Percentiles rank a stretch among this genome's conserved stretches.
Evolutionary conservation across 805 yeast genomes (phyloP).

Genomic region (Jamesozyma rosinii): DNA sequence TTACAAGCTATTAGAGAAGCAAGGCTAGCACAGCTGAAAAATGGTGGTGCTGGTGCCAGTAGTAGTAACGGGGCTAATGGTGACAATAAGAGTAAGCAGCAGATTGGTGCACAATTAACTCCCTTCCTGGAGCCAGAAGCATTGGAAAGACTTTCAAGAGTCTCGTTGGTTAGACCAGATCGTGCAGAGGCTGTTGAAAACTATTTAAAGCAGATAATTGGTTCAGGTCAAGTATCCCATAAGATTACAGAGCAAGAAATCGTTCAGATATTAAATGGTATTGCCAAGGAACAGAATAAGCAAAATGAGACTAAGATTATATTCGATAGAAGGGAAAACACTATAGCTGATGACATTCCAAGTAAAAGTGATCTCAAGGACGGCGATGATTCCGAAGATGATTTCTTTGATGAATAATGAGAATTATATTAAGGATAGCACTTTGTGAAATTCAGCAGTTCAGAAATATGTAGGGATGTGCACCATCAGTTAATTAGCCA

Average conservation of each 20-base stretch:
- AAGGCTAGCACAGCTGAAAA: slow-evolving; percentile 75
- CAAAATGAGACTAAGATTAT: slow-evolving; percentile 59
- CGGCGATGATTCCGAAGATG: slow-evolving; percentile 36
- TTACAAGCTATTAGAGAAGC: slow-evolving; percentile 87
- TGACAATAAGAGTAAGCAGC: slow-evolving; percentile 8
- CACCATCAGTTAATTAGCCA: no score
- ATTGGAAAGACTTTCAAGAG: slow-evolving; percentile 77
- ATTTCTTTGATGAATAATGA: slow-evolving; percentile 36
- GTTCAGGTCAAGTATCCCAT: slow-evolving; percentile 60
- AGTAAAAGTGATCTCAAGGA: slow-evolving; percentile 34
- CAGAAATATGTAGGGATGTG: no score
- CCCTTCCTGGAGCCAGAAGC: slow-evolving; percentile 77
- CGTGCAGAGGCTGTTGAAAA: slow-evolving; percentile 83
- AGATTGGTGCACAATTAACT: slow-evolving; percentile 10
- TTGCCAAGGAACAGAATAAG: slow-evolving; percentile 64
- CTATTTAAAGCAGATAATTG: slow-evolving; percentile 60
- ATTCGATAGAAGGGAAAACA: slow-evolving; percentile 41
- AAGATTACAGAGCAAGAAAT: slow-evolving; percentile 76
- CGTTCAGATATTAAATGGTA: slow-evolving; percentile 72
- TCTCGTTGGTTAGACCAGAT: slow-evolving; percentile 82
- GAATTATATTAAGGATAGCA: not conserved
- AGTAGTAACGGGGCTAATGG: slow-evolving; percentile 32
- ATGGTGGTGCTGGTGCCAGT: slow-evolving; percentile 26
- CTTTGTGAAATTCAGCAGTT: not conserved
- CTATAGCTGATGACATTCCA: slow-evolving; percentile 28